Evolutionary conservation across 352 stramenopile species (phyloP).

Genomic region (Phytopythium montanum): DNA sequence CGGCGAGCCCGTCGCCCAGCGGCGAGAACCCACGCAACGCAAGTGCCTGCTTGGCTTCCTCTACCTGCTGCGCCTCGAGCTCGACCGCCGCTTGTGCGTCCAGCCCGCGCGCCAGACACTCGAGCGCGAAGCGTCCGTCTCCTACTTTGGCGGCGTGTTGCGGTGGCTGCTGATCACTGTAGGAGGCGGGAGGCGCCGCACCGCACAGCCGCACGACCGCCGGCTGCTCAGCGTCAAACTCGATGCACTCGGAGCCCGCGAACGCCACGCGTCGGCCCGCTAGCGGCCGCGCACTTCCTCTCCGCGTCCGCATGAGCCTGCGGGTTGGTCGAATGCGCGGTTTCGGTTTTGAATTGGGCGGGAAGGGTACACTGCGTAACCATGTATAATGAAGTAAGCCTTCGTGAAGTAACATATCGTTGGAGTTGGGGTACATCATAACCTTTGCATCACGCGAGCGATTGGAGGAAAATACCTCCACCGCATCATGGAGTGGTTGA

Average conservation of each 20-base stretch:
- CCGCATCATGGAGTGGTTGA: too few species aligned
- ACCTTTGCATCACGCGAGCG: too few species aligned
- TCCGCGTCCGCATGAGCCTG: neutral
- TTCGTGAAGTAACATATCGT: too few species aligned
- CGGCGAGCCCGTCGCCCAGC: slow-evolving; percentile 18
- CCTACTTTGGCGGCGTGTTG: too few species aligned
- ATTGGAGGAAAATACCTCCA: too few species aligned
- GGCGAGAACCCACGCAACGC: slow-evolving; percentile 29
- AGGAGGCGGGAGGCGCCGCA: neutral
- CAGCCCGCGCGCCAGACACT: slow-evolving; percentile 41
- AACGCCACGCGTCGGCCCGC: slow-evolving; percentile 38
- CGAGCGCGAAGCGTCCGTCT: slow-evolving; percentile 20
- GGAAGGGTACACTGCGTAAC: too few species aligned
- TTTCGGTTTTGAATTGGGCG: slow-evolving; percentile 4
- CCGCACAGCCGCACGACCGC: slow-evolving; percentile 38
- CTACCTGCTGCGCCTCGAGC: slow-evolving; percentile 23
- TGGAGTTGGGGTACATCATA: too few species aligned
- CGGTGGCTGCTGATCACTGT: neutral
- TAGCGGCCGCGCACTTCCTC: neutral
- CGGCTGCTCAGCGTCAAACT: slow-evolving; percentile 44
- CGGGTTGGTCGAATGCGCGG: neutral
- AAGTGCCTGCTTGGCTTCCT: slow-evolving; percentile 32
- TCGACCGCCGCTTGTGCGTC: slow-evolving; percentile 7
- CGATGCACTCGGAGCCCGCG: slow-evolving; percentile 48
- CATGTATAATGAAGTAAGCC: too few species aligned